phyloP scores from a whole-genome alignment of 768 basidiomycete species.

The Boletales sp. region DNA sequence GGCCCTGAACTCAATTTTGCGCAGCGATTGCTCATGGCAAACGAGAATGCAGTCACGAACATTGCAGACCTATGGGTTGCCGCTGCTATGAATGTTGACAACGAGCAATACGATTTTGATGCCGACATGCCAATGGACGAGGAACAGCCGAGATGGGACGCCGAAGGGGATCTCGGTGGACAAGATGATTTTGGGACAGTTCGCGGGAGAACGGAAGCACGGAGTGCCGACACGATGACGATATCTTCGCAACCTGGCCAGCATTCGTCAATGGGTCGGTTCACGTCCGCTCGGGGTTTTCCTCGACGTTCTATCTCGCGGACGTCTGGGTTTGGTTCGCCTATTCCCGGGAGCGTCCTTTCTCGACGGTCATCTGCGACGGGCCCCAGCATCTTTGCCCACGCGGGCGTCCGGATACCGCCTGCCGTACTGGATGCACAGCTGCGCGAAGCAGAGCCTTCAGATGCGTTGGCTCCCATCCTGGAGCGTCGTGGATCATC shows the following conservation, averaged over 20 bases:
- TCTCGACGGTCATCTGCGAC: constrained; percentile 50
- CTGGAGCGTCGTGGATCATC: constrained; percentile 43
- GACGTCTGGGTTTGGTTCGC: constrained; percentile 31
- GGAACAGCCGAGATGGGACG: constrained; percentile 33
- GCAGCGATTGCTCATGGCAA: constrained; percentile 84
- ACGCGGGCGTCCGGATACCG: constrained; percentile 78
- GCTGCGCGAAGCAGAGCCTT: constrained; percentile 42
- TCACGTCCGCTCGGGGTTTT: constrained; percentile 25
- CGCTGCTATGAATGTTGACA: constrained; percentile 92
- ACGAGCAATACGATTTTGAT: constrained; percentile 65
- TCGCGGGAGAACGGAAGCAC: constrained; percentile 18
- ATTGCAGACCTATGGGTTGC: constrained; percentile 98
- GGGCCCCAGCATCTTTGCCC: constrained; percentile 77
- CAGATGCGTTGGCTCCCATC: constrained; percentile 47
- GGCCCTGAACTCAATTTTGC: constrained; percentile 76
- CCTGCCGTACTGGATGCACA: constrained; percentile 74
- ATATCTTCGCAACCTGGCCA: constrained; percentile 21
- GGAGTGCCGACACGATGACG: constrained; percentile 12
- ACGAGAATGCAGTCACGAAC: constrained; percentile 91
- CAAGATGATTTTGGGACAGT: constrained; percentile 2
- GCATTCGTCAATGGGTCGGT: constrained; percentile 23
- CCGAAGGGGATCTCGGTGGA: constrained; percentile 37
- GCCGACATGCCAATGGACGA: constrained; percentile 23
- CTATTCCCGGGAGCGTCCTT: constrained; percentile 30
- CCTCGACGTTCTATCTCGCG: constrained; percentile 32